Conservation (phyloP, 2,329 filamentous ascomycete species). For the Stylonectria norvegica region DNA sequence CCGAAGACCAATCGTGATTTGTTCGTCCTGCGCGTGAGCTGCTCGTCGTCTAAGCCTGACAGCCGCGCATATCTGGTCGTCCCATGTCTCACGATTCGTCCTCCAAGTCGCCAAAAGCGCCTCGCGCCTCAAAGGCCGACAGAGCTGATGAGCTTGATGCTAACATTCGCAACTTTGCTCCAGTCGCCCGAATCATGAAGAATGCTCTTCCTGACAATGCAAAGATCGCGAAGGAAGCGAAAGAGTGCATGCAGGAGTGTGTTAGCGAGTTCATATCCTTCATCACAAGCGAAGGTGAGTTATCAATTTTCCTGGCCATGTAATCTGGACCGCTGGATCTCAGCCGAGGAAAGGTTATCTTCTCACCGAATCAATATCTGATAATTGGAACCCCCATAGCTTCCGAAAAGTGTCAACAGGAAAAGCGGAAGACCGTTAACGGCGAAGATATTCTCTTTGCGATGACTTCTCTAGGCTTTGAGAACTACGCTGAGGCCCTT, state of each 20-base stretch:
- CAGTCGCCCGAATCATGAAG: slow-evolving; percentile 99
- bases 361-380: too few species aligned
- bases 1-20: slow-evolving; percentile 40
- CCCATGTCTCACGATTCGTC: slow-evolving; percentile 60
- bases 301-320: slow-evolving; percentile 1
- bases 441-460: slow-evolving; percentile 98
- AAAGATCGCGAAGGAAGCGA: slow-evolving; percentile 98
- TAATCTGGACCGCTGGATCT: neutral
- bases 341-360: slow-evolving; percentile 15
- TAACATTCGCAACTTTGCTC: slow-evolving; percentile 91
- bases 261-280: slow-evolving; percentile 99
- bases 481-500: slow-evolving; percentile 96
- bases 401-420: slow-evolving; percentile 98
- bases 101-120: slow-evolving; percentile 48
- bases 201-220: slow-evolving; percentile 94
- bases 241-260: slow-evolving; percentile 99
- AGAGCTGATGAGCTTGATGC: slow-evolving; percentile 65
- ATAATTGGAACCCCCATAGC: slow-evolving; percentile 51
- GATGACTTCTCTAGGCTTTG: slow-evolving; percentile 97
- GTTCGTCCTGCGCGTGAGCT: slow-evolving; percentile 28
- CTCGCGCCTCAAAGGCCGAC: slow-evolving; percentile 46
- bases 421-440: slow-evolving; percentile 98
- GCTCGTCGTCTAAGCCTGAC: slow-evolving; percentile 27
- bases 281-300: slow-evolving; percentile 95
- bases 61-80: slow-evolving; percentile 37